Conservation (phyloP, 805 yeast species). For the Metschnikowia sp. region DNA sequence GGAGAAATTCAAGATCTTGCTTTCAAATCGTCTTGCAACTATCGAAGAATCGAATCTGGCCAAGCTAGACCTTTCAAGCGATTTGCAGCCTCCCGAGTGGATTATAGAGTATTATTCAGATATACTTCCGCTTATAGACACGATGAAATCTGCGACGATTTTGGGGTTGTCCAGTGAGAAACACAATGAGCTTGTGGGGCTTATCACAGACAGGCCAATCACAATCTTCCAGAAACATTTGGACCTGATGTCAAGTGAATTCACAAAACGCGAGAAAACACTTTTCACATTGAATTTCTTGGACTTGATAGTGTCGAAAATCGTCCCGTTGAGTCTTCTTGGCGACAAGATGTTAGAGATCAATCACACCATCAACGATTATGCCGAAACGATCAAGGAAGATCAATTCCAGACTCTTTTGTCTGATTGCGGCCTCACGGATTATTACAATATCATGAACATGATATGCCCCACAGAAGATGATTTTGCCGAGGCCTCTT, state of each 20-base stretch:
- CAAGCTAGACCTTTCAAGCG: conserved; percentile 43
- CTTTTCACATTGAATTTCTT: conserved; percentile 56
- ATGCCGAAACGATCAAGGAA: conserved; percentile 39
- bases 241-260: conserved; percentile 22
- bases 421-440: conserved; percentile 50
- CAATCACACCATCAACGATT: conserved; percentile 30
- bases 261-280: conserved; percentile 30
- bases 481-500: conserved; percentile 54
- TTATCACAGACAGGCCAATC: conserved; percentile 48
- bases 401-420: conserved; percentile 49
- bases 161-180: conserved; percentile 38
- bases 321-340: conserved; percentile 45
- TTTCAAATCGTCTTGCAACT: conserved; percentile 30
- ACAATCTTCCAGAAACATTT: conserved; percentile 36
- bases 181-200: conserved; percentile 33
- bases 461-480: conserved; percentile 69
- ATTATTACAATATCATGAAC: conserved; percentile 60
- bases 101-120: conserved; percentile 61
- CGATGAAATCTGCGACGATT: conserved; percentile 31
- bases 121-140: conserved; percentile 54
- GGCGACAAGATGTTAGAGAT: conserved; percentile 33
- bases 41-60: conserved; percentile 36
- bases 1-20: conserved; percentile 23
- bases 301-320: conserved; percentile 54
- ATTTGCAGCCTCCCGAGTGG: conserved; percentile 84